Evolutionary conservation across 345 rosid species (phyloP).

Genomic region (Diplotaxis tenuifolia): DNA sequence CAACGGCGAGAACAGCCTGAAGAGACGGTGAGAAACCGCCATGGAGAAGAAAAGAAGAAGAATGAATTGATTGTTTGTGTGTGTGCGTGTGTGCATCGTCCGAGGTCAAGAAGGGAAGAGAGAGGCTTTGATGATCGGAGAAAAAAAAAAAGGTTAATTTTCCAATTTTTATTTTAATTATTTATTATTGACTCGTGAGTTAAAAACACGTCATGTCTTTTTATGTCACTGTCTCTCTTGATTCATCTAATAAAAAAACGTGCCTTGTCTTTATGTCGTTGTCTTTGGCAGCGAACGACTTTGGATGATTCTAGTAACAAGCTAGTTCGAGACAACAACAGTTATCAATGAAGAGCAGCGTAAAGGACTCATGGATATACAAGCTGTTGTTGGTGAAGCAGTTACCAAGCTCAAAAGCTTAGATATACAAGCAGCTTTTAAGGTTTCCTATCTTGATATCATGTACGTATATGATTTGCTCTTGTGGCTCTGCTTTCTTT

Average conservation of each 20-base stretch:
- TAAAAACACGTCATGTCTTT: background rate
- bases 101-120: conserved; percentile 13
- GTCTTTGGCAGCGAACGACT: background rate
- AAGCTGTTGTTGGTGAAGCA: conserved; percentile 84
- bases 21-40: conserved; percentile 42
- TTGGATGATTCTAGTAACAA: background rate
- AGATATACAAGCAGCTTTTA: conserved; percentile 93
- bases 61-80: background rate
- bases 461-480: background rate
- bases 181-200: background rate
- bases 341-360: conserved; percentile 89
- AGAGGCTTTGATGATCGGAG: background rate
- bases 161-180: background rate
- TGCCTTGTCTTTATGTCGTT: background rate
- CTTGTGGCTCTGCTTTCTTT: background rate
- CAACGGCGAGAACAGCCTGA: conserved; percentile 21
- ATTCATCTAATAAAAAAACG: background rate
- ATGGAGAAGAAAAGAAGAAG: conserved; percentile 8
- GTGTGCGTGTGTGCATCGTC: background rate
- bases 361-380: conserved; percentile 84
- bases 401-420: conserved; percentile 86
- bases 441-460: conserved; percentile 34
- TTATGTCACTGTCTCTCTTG: background rate
- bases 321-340: no score
- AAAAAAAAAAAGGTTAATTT: background rate